Evolutionary conservation across 768 basidiomycete genomes (phyloP), one percentile per base, ranked within the genome.

Genomic region (Ephemerocybe angulata): DNA sequence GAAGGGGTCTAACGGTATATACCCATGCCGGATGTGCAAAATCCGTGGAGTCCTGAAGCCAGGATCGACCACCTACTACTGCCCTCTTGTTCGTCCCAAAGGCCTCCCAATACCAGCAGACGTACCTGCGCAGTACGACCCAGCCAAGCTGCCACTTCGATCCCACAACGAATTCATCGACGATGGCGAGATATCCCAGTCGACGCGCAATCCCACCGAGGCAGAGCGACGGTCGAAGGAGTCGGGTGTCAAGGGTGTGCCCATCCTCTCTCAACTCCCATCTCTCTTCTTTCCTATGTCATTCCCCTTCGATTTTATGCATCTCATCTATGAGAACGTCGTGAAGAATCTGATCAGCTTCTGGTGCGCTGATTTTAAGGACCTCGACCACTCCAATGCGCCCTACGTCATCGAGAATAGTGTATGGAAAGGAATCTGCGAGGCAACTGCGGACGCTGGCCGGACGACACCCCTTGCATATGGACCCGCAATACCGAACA

Each of bases 231-330:
- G 67, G 0, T 46, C 68, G 2, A 73, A 65, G 47, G 12, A 55
- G 21, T 69, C 58, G 33, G 73, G 76, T 6, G 68, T 75, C 55
- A 72, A 71, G 24, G 70, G 67, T 7, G 27, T 64, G 13, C 60
- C 76, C 3, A 29, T 73, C 0, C 67, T 78, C 24, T 53, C 55
- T 6, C 12, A 25, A 13, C 65, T 78, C 1, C 49, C 60, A 1
- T 76, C 70, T 0, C 54, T 78, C 21, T 62, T 62, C 4, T 41
- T 73, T 77, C 56, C 72, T 78, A 1, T 0, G 19, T 3, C 73
- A 72, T 13, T 75, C 77, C 21, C 77, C 0, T 71, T 73, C 56
- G 78, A 82, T 49, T 76, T 79, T 62, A 79, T 81, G 74, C 79
- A 82, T 49, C 65, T 77, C 0, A 63, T 80, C 22, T 74, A 63